phyloP scores from a whole-genome alignment of 1,284 basidiomycete genomes.

The Afroboletus lepidellus region DNA sequence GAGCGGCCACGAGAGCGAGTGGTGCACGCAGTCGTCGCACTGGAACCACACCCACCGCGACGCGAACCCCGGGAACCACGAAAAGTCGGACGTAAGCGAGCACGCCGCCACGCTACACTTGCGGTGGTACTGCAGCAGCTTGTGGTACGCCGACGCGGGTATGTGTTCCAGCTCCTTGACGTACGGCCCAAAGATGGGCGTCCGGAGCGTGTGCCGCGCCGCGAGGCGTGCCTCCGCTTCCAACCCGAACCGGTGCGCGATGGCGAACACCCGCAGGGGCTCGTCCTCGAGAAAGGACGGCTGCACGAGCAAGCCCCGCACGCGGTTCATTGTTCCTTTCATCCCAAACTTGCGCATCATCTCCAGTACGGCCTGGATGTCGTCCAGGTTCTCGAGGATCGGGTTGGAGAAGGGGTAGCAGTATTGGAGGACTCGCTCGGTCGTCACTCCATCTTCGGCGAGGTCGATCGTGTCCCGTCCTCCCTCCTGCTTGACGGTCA shows the following conservation, averaged over 20 bases:
- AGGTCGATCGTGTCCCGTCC: constrained; percentile 29
- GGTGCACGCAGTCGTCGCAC: constrained; percentile 35
- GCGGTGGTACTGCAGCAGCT: constrained; percentile 36
- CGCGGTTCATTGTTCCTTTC: constrained; percentile 32
- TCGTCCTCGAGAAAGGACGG: constrained; percentile 30
- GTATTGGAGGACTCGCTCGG: constrained; percentile 33
- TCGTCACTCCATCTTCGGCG: constrained; percentile 29
- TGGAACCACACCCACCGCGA: constrained; percentile 40
- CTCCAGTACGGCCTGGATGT: constrained; percentile 32
- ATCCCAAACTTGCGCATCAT: constrained; percentile 37
- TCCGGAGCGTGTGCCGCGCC: constrained; percentile 31
- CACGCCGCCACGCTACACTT: constrained; percentile 33
- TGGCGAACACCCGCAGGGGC: constrained; percentile 34
- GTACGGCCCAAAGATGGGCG: constrained; percentile 34
- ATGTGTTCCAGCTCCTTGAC: constrained; percentile 36
- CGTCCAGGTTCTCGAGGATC: constrained; percentile 31
- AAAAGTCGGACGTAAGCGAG: constrained; percentile 36
- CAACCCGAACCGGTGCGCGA: constrained; percentile 33
- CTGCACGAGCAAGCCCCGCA: constrained; percentile 22
- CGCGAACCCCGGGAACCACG: constrained; percentile 38
- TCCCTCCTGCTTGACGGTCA: constrained; percentile 24
- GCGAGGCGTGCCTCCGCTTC: constrained; percentile 29
- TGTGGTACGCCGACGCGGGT: constrained; percentile 35
- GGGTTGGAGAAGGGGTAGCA: constrained; percentile 34
- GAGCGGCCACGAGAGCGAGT: constrained; percentile 33